Evolutionary conservation across 1,139 yeast genomes (phyloP).

Genomic region (Lodderomyces metapsilosis): DNA sequence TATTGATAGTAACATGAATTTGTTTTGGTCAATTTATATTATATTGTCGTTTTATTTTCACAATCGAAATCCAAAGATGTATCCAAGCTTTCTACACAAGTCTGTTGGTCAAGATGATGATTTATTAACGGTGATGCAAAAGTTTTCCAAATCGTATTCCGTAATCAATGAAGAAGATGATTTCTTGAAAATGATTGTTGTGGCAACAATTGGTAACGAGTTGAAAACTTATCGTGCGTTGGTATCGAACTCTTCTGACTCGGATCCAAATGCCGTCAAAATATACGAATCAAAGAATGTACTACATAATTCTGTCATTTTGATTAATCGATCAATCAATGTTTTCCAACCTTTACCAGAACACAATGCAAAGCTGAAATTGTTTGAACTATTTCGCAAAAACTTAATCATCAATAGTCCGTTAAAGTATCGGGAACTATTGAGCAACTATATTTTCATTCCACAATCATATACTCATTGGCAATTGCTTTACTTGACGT

Average conservation of each 20-base stretch:
- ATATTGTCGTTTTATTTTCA: slow-evolving; percentile 38
- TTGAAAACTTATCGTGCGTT: slow-evolving; percentile 29
- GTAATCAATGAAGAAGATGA: slow-evolving; percentile 20
- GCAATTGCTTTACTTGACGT: slow-evolving; percentile 37
- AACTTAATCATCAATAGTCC: slow-evolving; percentile 46
- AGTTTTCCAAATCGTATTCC: slow-evolving; percentile 28
- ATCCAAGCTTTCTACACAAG: slow-evolving; percentile 32
- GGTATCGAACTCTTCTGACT: background rate
- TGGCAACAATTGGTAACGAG: slow-evolving; percentile 43
- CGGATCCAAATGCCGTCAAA: background rate
- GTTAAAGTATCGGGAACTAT: slow-evolving; percentile 41
- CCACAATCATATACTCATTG: slow-evolving; percentile 39
- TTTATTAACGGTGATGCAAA: slow-evolving; percentile 21
- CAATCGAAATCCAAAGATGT: slow-evolving; percentile 38
- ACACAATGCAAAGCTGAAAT: slow-evolving; percentile 13
- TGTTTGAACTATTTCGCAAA: slow-evolving; percentile 41
- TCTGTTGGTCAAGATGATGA: slow-evolving; percentile 16
- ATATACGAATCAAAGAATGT: slow-evolving; percentile 39
- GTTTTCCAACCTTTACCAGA: slow-evolving; percentile 13
- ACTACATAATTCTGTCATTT: slow-evolving; percentile 47
- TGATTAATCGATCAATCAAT: slow-evolving; percentile 43
- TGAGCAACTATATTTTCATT: slow-evolving; percentile 40
- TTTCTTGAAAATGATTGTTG: slow-evolving; percentile 34
- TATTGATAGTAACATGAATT: slow-evolving; percentile 23
- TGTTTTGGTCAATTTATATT: slow-evolving; percentile 47